These are phyloP conservation scores for Kodamaea plutei DNA, from an alignment of 1,139 yeast species.

Conservation along the genomic window DNA sequence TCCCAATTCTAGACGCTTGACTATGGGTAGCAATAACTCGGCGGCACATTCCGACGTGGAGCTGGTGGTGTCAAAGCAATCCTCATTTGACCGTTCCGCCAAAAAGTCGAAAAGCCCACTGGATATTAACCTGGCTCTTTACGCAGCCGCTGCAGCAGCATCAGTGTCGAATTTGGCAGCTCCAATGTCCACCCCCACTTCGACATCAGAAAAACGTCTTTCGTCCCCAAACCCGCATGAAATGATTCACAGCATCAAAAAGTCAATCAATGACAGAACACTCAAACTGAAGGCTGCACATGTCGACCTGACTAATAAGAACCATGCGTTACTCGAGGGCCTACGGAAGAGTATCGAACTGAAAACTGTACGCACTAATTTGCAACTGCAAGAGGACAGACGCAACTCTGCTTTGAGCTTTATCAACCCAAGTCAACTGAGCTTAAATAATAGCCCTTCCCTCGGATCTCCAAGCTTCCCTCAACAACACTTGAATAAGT, in stretches of 20 bases:
- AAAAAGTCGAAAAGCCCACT: too few relatives aligned
- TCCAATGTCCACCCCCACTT: too few relatives aligned
- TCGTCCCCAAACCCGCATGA: conserved; percentile 11
- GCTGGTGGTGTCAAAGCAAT: too few relatives aligned
- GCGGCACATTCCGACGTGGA: not conserved
- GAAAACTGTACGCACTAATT: conserved; percentile 10
- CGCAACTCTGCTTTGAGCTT: conserved; percentile 2
- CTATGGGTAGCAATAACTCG: not conserved
- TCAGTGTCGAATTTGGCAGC: too few relatives aligned
- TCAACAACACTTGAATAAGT: conserved; percentile 7
- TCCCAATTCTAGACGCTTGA: conserved; percentile 1
- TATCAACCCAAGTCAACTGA: conserved; percentile 1
- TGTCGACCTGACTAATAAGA: conserved; percentile 11
- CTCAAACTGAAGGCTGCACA: conserved; percentile 10
- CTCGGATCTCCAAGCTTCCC: conserved; percentile 1
- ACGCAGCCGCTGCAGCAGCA: conserved; percentile 2
- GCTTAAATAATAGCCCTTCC: not conserved
- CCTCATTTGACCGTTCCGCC: too few relatives aligned
- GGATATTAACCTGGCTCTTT: not conserved
- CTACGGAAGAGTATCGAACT: conserved; percentile 20
- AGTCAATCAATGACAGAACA: conserved; percentile 12
- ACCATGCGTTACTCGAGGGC: conserved; percentile 16
- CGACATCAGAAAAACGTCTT: conserved; percentile 1
- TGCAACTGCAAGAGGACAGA: not conserved
- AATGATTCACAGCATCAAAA: conserved; percentile 13